Evolutionary conservation across 495 filamentous ascomycete species (phyloP).

Genomic region (Penicillium waksmanii): DNA sequence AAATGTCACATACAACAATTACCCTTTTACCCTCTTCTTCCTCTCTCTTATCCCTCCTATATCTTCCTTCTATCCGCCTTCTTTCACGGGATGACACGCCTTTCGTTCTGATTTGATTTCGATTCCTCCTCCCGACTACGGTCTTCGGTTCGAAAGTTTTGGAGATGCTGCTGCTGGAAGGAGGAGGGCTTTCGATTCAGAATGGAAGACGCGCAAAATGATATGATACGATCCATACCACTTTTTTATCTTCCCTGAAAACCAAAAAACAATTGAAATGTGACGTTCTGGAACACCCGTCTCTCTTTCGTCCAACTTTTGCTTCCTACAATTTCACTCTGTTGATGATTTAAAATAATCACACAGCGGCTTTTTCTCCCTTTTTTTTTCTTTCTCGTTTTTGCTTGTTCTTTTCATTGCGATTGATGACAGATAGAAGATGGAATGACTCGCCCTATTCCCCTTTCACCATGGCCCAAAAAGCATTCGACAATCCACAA

Average conservation of each 20-base stretch:
- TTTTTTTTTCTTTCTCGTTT: slow-evolving; percentile 17
- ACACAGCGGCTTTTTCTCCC: slow-evolving; percentile 15
- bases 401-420: slow-evolving; percentile 13
- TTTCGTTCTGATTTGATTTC: slow-evolving; percentile 4
- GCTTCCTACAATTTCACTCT: slow-evolving; percentile 7
- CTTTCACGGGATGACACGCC: slow-evolving; percentile 16
- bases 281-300: slow-evolving; percentile 20
- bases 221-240: slow-evolving; percentile 32
- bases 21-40: slow-evolving; percentile 24
- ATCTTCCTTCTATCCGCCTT: slow-evolving; percentile 8
- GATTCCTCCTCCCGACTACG: slow-evolving; percentile 7
- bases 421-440: slow-evolving; percentile 38
- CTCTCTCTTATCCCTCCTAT: slow-evolving; percentile 4
- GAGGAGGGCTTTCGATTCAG: not conserved
- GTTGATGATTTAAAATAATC: slow-evolving; percentile 16
- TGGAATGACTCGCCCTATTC: slow-evolving; percentile 31
- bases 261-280: slow-evolving; percentile 28
- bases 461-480: slow-evolving; percentile 13
- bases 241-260: slow-evolving; percentile 15
- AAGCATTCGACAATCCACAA: slow-evolving; percentile 25
- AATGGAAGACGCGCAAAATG: slow-evolving; percentile 15
- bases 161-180: not conserved
- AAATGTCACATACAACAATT: slow-evolving; percentile 41
- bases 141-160: slow-evolving; percentile 14
- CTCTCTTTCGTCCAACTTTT: slow-evolving; percentile 20